phyloP scores from a whole-genome alignment of 768 basidiomycete species.

The Suillus sp. region DNA sequence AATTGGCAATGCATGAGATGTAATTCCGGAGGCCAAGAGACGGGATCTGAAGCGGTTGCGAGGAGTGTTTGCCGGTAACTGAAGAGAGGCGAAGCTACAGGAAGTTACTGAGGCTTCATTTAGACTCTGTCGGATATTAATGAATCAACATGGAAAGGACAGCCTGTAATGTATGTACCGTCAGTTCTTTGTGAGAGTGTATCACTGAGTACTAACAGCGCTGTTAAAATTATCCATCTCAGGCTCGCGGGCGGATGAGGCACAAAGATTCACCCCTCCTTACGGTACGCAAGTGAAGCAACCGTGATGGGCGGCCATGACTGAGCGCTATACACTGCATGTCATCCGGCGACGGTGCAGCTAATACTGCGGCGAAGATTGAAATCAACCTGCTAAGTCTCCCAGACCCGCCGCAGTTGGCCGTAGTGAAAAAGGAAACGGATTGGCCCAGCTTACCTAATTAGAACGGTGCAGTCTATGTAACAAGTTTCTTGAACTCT shows the following conservation, averaged over 20 bases:
- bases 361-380: background rate
- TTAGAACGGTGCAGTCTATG: background rate
- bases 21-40: background rate
- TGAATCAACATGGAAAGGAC: background rate
- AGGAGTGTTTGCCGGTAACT: background rate
- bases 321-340: background rate
- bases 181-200: background rate
- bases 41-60: background rate
- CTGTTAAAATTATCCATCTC: background rate
- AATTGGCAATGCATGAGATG: background rate
- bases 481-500: background rate
- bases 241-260: background rate
- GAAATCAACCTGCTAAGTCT: background rate
- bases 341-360: background rate
- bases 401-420: background rate
- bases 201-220: background rate
- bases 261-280: background rate
- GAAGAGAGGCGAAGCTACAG: background rate
- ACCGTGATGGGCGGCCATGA: background rate
- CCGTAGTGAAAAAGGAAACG: background rate
- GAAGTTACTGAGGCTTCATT: background rate
- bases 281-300: background rate
- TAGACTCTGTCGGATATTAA: constrained; percentile 8
- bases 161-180: background rate
- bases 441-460: constrained; percentile 3